A percentile compares a stretch with the other conserved stretches of the same genome.
Evolutionary conservation across 2,329 filamentous ascomycete species (phyloP).

Genomic region (Periconia digitata): DNA sequence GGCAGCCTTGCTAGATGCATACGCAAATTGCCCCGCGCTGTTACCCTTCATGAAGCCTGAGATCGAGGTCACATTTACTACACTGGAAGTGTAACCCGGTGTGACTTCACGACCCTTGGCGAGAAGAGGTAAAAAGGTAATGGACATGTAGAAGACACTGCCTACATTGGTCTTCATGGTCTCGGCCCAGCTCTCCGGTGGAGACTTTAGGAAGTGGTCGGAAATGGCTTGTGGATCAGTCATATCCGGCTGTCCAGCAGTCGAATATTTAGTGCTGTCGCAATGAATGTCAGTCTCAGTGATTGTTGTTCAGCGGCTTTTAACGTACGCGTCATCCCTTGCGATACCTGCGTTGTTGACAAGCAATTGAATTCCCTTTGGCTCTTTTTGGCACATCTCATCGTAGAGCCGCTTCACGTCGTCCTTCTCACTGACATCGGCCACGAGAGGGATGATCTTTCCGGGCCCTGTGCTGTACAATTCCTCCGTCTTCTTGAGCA

Average conservation of each 20-base stretch:
- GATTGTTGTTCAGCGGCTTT: not conserved
- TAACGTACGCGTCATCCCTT: conserved; percentile 46
- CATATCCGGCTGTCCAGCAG: conserved; percentile 53
- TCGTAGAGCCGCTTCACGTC: conserved; percentile 48
- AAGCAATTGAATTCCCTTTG: conserved; percentile 56
- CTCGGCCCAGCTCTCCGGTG: conserved; percentile 50
- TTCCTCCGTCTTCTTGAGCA: conserved; percentile 47
- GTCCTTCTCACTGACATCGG: conserved; percentile 49
- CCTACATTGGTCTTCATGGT: conserved; percentile 57
- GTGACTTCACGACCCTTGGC: conserved; percentile 51
- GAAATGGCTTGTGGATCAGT: conserved; percentile 51
- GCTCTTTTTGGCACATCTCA: conserved; percentile 49
- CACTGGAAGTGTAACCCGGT: conserved; percentile 51
- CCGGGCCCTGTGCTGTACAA: conserved; percentile 51
- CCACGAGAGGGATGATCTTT: conserved; percentile 46
- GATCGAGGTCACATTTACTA: conserved; percentile 59
- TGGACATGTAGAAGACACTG: conserved; percentile 55
- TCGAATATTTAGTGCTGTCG: conserved; percentile 49
- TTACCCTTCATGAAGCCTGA: conserved; percentile 55
- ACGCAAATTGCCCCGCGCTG: conserved; percentile 55
- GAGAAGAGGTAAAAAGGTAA: conserved; percentile 57
- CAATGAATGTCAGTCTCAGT: not conserved
- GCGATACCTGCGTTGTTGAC: conserved; percentile 59
- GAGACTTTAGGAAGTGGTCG: conserved; percentile 53
- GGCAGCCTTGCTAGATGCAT: conserved; percentile 54